A percentile compares a stretch with the other conserved stretches of the same genome.
Conservation (phyloP, 768 basidiomycete species). For the Boletus sp. region DNA sequence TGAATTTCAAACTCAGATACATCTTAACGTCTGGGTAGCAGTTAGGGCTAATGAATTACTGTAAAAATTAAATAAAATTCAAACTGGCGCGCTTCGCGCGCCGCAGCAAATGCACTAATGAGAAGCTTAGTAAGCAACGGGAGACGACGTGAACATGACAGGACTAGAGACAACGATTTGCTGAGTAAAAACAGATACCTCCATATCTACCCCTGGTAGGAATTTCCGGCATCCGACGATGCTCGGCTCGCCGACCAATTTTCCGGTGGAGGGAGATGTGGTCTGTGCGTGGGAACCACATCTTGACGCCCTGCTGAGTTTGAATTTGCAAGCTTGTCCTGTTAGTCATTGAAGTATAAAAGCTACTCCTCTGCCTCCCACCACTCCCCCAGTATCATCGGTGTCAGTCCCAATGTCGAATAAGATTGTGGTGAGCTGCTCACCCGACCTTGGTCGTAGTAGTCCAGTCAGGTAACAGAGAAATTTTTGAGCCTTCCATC, state of each 20-base stretch:
- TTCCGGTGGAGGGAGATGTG: constrained; percentile 12
- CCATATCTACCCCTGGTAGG: too few relatives aligned
- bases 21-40: too few relatives aligned
- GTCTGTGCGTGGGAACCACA: constrained; percentile 48
- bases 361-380: constrained; percentile 33
- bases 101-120: too few relatives aligned
- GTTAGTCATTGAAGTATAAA: constrained; percentile 41
- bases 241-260: too few relatives aligned
- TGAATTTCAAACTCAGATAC: too few relatives aligned
- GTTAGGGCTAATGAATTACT: too few relatives aligned
- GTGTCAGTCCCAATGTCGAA: constrained; percentile 72
- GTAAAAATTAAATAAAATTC: too few relatives aligned
- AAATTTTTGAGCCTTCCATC: constrained; percentile 74
- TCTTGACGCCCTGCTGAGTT: constrained; percentile 38
- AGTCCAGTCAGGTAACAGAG: constrained; percentile 53
- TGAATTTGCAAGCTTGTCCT: constrained; percentile 40
- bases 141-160: too few relatives aligned
- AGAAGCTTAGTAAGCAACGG: too few relatives aligned
- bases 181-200: too few relatives aligned
- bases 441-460: constrained; percentile 58
- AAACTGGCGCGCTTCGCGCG: too few relatives aligned
- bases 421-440: constrained; percentile 97
- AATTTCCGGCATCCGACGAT: not conserved
- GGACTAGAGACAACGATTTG: too few relatives aligned
- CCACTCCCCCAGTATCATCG: constrained; percentile 31